These are phyloP conservation scores for Leptodermis oblonga DNA, from an alignment of 257 asterid species.

Conservation along the genomic window DNA sequence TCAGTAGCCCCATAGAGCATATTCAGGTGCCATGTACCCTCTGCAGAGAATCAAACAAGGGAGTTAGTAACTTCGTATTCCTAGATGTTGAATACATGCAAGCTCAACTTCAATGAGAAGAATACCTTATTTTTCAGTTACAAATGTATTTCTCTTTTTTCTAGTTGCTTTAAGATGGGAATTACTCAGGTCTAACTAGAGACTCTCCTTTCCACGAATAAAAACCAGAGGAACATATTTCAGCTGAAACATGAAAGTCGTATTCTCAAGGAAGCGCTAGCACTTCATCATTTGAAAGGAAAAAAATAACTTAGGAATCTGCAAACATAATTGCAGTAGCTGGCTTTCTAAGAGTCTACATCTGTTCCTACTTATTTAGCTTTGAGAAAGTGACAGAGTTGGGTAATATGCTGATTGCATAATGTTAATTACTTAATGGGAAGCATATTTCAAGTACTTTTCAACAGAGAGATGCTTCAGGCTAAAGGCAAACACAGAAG, in stretches of 20 bases:
- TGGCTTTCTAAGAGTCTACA: too few relatives aligned
- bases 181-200: background rate
- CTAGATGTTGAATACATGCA: background rate
- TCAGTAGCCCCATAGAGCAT: conserved; percentile 67
- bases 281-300: background rate
- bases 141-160: background rate
- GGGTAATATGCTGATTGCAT: background rate
- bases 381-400: background rate
- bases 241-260: background rate
- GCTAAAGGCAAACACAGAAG: too few relatives aligned
- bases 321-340: background rate
- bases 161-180: background rate
- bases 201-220: too few relatives aligned
- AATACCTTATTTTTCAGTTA: background rate
- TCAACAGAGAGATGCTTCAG: too few relatives aligned
- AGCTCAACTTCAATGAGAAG: background rate
- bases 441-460: too few relatives aligned
- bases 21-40: conserved; percentile 77
- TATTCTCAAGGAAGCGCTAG: background rate
- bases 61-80: background rate
- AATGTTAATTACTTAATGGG: background rate
- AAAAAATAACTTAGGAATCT: background rate
- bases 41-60: conserved; percentile 21
- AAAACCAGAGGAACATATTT: too few relatives aligned
- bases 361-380: background rate